Evolutionary conservation across 2,329 filamentous ascomycete genomes (phyloP).

Genomic region (Aureobasidium vineae): DNA sequence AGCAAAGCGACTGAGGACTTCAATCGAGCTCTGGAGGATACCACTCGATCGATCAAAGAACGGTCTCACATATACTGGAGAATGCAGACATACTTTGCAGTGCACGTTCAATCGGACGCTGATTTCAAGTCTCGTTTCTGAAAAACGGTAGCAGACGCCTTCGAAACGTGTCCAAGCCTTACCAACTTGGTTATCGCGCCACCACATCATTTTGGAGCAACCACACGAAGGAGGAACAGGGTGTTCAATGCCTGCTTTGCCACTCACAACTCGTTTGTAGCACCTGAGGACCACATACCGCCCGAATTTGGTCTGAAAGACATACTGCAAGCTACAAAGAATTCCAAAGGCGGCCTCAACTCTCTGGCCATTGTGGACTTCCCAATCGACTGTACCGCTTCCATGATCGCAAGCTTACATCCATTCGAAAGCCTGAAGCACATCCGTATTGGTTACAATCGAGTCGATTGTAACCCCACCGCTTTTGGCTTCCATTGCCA

Average conservation of each 20-base stretch:
- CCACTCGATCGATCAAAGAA: background rate
- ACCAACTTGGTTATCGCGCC: background rate
- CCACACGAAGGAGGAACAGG: background rate
- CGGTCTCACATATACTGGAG: background rate
- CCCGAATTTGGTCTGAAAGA: background rate
- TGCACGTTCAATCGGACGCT: background rate
- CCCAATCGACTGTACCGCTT: background rate
- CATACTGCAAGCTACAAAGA: background rate
- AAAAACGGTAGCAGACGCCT: background rate
- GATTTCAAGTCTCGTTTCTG: background rate
- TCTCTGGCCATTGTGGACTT: background rate
- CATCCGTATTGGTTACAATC: background rate
- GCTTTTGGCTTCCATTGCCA: background rate
- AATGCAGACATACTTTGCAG: background rate
- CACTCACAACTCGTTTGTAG: background rate
- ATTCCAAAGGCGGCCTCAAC: background rate
- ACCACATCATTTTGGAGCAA: background rate
- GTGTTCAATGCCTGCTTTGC: background rate
- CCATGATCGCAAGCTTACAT: background rate
- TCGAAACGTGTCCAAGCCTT: background rate
- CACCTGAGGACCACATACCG: too few relatives aligned
- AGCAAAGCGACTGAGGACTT: background rate
- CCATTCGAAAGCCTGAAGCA: background rate
- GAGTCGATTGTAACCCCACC: background rate
- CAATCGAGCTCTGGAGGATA: background rate